A percentile compares a stretch with the other conserved stretches of the same genome.
These are phyloP conservation scores for Curvularia eragrostidis DNA, from an alignment of 2,329 filamentous ascomycete species.

Conservation along the genomic window DNA sequence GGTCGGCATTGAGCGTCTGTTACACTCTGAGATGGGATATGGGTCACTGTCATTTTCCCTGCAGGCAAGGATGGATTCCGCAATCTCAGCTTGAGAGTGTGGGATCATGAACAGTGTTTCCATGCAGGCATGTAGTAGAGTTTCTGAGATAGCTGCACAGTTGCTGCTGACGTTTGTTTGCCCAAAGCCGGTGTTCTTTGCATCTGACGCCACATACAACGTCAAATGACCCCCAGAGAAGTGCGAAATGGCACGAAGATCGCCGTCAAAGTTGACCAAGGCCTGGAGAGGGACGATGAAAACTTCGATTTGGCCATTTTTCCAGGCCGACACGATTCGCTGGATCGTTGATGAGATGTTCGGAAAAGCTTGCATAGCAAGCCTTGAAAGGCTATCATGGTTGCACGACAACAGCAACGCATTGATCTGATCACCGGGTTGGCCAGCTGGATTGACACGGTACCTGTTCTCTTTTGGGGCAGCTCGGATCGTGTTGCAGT, in stretches of 20 bases:
- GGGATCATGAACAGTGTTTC: conserved; percentile 45
- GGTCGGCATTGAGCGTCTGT: conserved; percentile 43
- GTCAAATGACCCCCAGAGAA: conserved; percentile 39
- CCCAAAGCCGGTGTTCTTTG: conserved; percentile 27
- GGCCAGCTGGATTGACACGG: conserved; percentile 48
- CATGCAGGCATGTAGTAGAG: conserved; percentile 43
- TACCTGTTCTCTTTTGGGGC: conserved; percentile 54
- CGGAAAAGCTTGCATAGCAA: conserved; percentile 56
- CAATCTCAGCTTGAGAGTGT: conserved; percentile 42
- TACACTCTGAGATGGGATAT: conserved; percentile 42
- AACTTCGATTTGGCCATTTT: conserved; percentile 41
- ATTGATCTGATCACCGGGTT: conserved; percentile 56
- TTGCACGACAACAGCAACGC: conserved; percentile 51
- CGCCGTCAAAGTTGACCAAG: conserved; percentile 38
- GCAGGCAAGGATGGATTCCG: conserved; percentile 44
- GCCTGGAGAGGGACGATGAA: conserved; percentile 47
- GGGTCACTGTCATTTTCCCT: conserved; percentile 23
- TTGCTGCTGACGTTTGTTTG: conserved; percentile 46
- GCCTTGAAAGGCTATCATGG: conserved; percentile 41
- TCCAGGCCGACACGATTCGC: conserved; percentile 43
- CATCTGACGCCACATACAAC: conserved; percentile 44
- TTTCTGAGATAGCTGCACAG: conserved; percentile 44
- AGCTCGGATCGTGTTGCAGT: conserved; percentile 53
- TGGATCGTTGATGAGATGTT: conserved; percentile 42
- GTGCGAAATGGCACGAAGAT: conserved; percentile 49